Conservation (phyloP, 78 protist genomes). For the Pelomyxa schiedti region DNA sequence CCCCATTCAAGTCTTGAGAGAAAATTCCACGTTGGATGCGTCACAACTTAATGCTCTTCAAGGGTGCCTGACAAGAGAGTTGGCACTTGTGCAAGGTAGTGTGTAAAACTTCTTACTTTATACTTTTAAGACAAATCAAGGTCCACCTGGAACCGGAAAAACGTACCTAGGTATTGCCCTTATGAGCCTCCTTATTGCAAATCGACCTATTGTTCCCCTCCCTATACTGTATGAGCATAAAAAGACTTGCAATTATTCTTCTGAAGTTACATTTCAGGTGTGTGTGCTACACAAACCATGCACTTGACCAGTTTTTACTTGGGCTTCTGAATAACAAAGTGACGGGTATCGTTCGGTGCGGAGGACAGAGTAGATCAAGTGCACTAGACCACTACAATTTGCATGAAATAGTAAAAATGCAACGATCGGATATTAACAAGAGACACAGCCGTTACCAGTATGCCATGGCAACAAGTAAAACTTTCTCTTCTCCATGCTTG, state of each 20-base stretch:
- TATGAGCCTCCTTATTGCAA: not conserved
- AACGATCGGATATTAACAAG: too few species aligned
- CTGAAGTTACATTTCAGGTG: too few species aligned
- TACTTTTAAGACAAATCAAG: too few species aligned
- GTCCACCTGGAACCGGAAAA: conserved; percentile 65
- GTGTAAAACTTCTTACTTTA: too few species aligned
- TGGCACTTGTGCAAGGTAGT: conserved; percentile 33
- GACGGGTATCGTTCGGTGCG: conserved; percentile 27
- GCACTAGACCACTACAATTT: conserved; percentile 1
- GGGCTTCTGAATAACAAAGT: conserved; percentile 9
- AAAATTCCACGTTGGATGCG: conserved; percentile 10
- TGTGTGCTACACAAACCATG: conserved; percentile 40
- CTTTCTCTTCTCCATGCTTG: too few species aligned
- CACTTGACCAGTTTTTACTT: conserved; percentile 55
- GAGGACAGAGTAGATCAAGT: conserved; percentile 15
- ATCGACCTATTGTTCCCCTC: too few species aligned
- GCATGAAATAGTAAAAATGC: not conserved
- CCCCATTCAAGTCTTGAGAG: too few species aligned
- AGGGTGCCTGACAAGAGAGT: conserved; percentile 1
- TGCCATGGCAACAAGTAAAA: too few species aligned
- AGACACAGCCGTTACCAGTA: too few species aligned
- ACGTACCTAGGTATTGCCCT: conserved; percentile 20
- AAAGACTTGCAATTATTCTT: too few species aligned
- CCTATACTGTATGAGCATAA: too few species aligned
- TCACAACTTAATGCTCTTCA: not conserved